These are phyloP conservation scores for Pezizomycotina sp. DNA, from an alignment of 2,329 filamentous ascomycete species.

Conservation along the genomic window DNA sequence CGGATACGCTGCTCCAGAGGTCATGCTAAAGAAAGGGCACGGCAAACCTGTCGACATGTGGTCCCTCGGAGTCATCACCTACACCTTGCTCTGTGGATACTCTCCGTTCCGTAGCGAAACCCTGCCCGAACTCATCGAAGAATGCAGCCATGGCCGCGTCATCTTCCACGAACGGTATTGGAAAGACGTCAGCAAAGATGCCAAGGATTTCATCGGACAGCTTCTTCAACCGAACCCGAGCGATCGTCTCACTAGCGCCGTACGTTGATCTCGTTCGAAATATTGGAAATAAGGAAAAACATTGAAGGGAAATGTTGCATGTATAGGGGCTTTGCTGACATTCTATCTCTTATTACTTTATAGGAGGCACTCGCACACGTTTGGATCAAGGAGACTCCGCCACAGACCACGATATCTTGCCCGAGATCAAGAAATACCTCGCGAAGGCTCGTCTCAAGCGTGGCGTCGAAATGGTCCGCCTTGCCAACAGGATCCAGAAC, in stretches of 20 bases:
- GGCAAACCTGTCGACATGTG: conserved; percentile 99
- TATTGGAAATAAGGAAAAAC: background rate
- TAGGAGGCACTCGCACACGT: conserved; percentile 63
- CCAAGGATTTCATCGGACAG: conserved; percentile 78
- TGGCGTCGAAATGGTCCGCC: conserved; percentile 89
- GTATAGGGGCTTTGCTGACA: background rate
- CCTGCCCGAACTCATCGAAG: conserved; percentile 79
- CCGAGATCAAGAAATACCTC: conserved; percentile 89
- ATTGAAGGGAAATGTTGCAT: background rate
- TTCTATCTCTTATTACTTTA: conserved; percentile 16
- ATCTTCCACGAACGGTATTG: conserved; percentile 97
- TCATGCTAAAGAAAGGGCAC: conserved; percentile 95
- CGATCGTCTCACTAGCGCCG: conserved; percentile 60
- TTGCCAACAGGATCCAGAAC: conserved; percentile 85
- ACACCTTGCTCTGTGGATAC: conserved; percentile 94
- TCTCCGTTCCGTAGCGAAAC: conserved; percentile 95
- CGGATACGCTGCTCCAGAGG: conserved; percentile 90
- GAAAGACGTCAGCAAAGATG: conserved; percentile 90
- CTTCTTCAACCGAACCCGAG: conserved; percentile 65
- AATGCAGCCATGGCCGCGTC: conserved; percentile 68
- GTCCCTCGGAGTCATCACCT: conserved; percentile 97
- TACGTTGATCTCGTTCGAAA: conserved; percentile 30
- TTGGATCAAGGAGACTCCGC: conserved; percentile 83
- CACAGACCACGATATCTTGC: conserved; percentile 89
- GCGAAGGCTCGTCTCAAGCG: conserved; percentile 78